Percentiles rank a stretch among this genome's conserved stretches.
Evolutionary conservation across 1,284 basidiomycete species (phyloP).

Genomic region (Erythrobasidium hasegawianum): DNA sequence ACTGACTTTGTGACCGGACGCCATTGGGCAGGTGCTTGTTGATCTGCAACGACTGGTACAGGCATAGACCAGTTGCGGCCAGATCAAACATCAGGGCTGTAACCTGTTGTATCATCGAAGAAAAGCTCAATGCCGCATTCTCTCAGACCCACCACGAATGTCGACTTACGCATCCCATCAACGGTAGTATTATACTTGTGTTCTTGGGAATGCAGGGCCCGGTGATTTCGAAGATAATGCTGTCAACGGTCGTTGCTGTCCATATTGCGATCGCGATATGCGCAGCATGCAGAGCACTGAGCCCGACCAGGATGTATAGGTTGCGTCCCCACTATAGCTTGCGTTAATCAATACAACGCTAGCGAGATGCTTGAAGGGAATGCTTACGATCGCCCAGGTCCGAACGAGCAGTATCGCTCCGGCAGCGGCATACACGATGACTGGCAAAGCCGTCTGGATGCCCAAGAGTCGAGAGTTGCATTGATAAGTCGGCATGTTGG

Average conservation of each 20-base stretch:
- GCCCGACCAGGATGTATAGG: too few relatives aligned
- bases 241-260: too few relatives aligned
- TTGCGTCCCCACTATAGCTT: too few relatives aligned
- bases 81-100: slow-evolving; percentile 7
- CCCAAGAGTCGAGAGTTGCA: slow-evolving; percentile 11
- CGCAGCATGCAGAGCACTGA: too few relatives aligned
- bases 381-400: too few relatives aligned
- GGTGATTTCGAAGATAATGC: too few relatives aligned
- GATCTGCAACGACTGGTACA: slow-evolving; percentile 10
- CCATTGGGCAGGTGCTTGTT: background rate
- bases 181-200: slow-evolving; percentile 2
- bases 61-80: slow-evolving; percentile 4
- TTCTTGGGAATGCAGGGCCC: slow-evolving; percentile 23
- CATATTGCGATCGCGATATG: too few relatives aligned
- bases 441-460: slow-evolving; percentile 13
- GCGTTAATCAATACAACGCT: too few relatives aligned
- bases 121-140: too few relatives aligned
- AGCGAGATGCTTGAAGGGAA: too few relatives aligned
- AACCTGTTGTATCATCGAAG: background rate
- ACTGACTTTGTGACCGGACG: background rate
- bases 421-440: slow-evolving; percentile 6
- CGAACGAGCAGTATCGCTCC: slow-evolving; percentile 16
- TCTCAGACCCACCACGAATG: too few relatives aligned
- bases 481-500: slow-evolving; percentile 1
- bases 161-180: slow-evolving; percentile 16